phyloP scores from a whole-genome alignment of 1,284 basidiomycete species.

The Fistulina hepatica region DNA sequence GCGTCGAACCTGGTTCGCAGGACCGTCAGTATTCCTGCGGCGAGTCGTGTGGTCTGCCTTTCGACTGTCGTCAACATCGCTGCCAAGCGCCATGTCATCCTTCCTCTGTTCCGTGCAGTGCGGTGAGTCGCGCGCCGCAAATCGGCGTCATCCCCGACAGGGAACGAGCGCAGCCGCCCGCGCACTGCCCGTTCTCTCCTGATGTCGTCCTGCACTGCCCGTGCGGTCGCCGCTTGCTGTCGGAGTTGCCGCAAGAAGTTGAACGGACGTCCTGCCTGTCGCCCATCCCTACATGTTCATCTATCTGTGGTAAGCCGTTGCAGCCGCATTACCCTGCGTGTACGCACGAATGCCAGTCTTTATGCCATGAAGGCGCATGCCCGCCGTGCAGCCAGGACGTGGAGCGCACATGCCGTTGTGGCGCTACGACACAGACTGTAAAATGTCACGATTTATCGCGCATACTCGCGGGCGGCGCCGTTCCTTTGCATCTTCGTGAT shows the following conservation, averaged over 20 bases:
- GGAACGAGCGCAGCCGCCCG: slow-evolving; percentile 45
- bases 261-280: slow-evolving; percentile 55
- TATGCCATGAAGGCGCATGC: slow-evolving; percentile 56
- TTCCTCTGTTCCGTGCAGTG: no score
- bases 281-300: slow-evolving; percentile 70
- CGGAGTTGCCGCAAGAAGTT: slow-evolving; percentile 27
- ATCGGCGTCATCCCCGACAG: no score
- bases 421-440: slow-evolving; percentile 45
- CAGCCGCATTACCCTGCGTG: slow-evolving; percentile 37
- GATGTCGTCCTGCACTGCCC: slow-evolving; percentile 62
- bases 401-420: slow-evolving; percentile 72
- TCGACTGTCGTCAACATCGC: slow-evolving; percentile 31
- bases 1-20: slow-evolving; percentile 54
- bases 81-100: slow-evolving; percentile 68
- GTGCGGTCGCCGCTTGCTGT: slow-evolving; percentile 40
- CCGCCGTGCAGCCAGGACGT: slow-evolving; percentile 64
- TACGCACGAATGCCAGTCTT: slow-evolving; percentile 52
- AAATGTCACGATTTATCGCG: slow-evolving; percentile 32
- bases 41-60: slow-evolving; percentile 47
- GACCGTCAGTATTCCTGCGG: slow-evolving; percentile 60
- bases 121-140: no score
- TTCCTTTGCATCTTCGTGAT: no score
- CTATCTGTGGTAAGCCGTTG: slow-evolving; percentile 49
- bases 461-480: neutral
- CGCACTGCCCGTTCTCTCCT: slow-evolving; percentile 68